Conservation (phyloP, 2,329 filamentous ascomycete genomes). For the Aspergillus sp. region DNA sequence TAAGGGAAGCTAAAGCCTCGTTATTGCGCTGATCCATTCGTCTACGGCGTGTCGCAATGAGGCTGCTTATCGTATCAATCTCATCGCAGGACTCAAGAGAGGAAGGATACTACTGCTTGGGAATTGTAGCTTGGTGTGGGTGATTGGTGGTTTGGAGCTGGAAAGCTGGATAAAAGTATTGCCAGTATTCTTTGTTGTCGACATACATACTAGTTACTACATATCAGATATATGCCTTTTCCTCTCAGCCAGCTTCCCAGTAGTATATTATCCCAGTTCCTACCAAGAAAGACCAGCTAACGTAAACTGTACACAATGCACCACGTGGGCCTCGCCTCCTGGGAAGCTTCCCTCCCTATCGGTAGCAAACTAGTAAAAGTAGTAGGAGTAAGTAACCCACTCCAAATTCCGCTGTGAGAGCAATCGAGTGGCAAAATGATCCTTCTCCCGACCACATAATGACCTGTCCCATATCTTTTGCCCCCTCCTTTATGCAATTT, state of each 20-base stretch:
- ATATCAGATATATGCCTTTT: too few relatives aligned
- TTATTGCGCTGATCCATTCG: not conserved
- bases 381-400: too few relatives aligned
- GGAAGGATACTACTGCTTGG: not conserved
- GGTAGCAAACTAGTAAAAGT: too few relatives aligned
- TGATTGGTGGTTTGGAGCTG: not conserved
- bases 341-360: too few relatives aligned
- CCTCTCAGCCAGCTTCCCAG: too few relatives aligned
- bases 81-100: not conserved
- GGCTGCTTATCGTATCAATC: constrained; percentile 9
- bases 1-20: constrained; percentile 6
- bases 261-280: too few relatives aligned
- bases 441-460: not conserved
- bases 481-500: not conserved
- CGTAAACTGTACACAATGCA: not conserved
- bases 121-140: not conserved
- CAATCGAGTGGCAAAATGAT: not conserved
- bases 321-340: not conserved
- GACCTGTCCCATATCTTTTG: constrained; percentile 1
- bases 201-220: too few relatives aligned
- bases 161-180: not conserved
- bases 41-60: not conserved
- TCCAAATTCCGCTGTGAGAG: not conserved
- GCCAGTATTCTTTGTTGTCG: too few relatives aligned
- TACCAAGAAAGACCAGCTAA: too few relatives aligned